Conservation (phyloP, 495 filamentous ascomycete genomes). For the Lineolata rhizophorae region DNA sequence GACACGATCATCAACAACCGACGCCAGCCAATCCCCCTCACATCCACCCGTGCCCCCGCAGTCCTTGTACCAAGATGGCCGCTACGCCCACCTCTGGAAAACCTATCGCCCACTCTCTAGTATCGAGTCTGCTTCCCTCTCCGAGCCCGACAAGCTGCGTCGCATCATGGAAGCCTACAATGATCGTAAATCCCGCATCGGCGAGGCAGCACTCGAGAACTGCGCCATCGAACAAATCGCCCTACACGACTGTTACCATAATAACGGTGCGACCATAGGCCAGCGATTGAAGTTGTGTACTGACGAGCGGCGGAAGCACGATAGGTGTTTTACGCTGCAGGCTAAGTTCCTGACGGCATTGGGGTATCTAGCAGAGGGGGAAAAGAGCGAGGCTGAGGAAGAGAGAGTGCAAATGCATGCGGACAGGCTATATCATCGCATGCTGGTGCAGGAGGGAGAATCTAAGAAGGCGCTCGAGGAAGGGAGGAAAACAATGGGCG, state of each 20-base stretch:
- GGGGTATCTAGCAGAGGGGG: conserved; percentile 54
- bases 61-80: conserved; percentile 54
- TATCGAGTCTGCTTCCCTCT: conserved; percentile 39
- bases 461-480: background rate
- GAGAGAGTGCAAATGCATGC: conserved; percentile 93
- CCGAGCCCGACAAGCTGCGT: conserved; percentile 47
- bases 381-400: conserved; percentile 43
- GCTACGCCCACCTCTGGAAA: conserved; percentile 87
- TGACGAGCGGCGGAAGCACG: conserved; percentile 42
- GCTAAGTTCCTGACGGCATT: conserved; percentile 72
- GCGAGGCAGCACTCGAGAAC: conserved; percentile 73
- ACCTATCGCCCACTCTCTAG: conserved; percentile 48
- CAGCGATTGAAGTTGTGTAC: conserved; percentile 52
- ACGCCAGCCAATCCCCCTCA: too few species aligned
- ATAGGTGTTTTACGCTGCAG: conserved; percentile 67
- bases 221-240: conserved; percentile 68
- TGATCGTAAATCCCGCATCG: conserved; percentile 54
- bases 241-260: conserved; percentile 58
- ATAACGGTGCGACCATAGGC: conserved; percentile 32
- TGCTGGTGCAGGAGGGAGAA: conserved; percentile 49
- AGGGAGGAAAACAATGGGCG: background rate
- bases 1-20: too few species aligned
- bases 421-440: conserved; percentile 66
- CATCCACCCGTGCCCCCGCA: conserved; percentile 22
- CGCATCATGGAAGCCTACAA: conserved; percentile 70